A percentile compares a stretch with the other conserved stretches of the same genome.
Evolutionary conservation across 805 yeast genomes (phyloP).

Genomic region (Wickerhamiella galacta): DNA sequence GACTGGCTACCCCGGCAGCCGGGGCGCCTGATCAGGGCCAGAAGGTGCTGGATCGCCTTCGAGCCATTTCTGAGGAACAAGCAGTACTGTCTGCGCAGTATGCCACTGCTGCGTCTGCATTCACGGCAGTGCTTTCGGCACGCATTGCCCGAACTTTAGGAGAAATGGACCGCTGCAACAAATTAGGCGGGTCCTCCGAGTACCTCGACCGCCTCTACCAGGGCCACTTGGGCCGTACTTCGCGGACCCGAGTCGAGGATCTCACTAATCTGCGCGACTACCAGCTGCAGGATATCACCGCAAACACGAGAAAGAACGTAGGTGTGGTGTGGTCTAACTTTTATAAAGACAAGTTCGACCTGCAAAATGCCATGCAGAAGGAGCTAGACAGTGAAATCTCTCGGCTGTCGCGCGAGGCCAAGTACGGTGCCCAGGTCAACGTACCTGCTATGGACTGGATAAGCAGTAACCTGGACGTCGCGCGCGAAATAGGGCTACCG

Average conservation of each 20-base stretch:
- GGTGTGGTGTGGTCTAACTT: conserved; percentile 20
- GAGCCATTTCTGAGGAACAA: too few relatives aligned
- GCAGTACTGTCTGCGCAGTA: neutral
- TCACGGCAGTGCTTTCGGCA: neutral
- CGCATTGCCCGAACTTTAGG: neutral
- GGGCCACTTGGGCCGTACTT: conserved; percentile 6
- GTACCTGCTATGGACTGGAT: conserved; percentile 14
- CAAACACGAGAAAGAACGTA: conserved; percentile 13
- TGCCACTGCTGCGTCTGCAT: neutral
- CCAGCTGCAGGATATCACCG: conserved; percentile 11
- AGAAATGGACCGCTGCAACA: neutral
- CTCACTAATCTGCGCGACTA: conserved; percentile 7
- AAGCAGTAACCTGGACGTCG: conserved; percentile 16
- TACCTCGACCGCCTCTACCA: conserved; percentile 6
- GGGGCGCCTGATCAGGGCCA: too few relatives aligned
- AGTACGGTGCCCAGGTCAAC: conserved; percentile 7
- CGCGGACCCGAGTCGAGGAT: neutral
- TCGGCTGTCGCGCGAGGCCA: conserved; percentile 15
- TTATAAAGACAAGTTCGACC: conserved; percentile 13
- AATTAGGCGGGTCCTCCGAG: too few relatives aligned
- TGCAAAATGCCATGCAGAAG: conserved; percentile 14
- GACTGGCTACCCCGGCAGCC: too few relatives aligned
- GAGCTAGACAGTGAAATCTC: conserved; percentile 13
- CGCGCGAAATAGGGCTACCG: conserved; percentile 10
- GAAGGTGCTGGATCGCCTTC: too few relatives aligned